These are phyloP conservation scores for Brassica balearica DNA, from an alignment of 441 rosid genomes.

Conservation along the genomic window DNA sequence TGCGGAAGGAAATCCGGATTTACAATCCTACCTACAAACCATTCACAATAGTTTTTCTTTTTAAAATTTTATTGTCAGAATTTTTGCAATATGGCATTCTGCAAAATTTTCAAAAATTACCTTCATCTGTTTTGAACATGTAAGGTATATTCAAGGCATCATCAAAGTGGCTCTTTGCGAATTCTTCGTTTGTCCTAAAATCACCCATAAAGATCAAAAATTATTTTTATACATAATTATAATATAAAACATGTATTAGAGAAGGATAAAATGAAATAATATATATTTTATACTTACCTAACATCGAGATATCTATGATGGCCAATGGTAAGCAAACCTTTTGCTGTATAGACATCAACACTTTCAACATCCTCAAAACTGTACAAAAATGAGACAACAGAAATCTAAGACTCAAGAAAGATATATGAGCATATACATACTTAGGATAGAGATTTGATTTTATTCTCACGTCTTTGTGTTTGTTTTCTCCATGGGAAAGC, in stretches of 20 bases:
- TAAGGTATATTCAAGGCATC: constrained; percentile 56
- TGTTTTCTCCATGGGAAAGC: constrained; percentile 38
- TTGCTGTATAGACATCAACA: constrained; percentile 51
- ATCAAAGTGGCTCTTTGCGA: constrained; percentile 48
- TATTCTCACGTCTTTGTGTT: constrained; percentile 38
- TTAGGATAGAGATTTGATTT: not conserved
- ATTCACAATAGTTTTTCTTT: not conserved
- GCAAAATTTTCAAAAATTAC: constrained; percentile 18
- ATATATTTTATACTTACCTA: constrained; percentile 40
- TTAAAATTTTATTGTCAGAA: not conserved
- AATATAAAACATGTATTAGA: not conserved
- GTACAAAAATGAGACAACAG: not conserved
- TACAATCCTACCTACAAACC: constrained; percentile 43
- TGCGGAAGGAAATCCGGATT: constrained; percentile 51
- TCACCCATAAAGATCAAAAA: not conserved
- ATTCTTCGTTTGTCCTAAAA: constrained; percentile 55
- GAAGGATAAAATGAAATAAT: not conserved
- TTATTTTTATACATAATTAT: not conserved
- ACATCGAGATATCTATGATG: constrained; percentile 54
- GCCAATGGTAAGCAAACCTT: constrained; percentile 46
- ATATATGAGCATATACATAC: constrained; percentile 6
- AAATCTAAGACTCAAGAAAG: not conserved
- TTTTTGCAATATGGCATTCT: not conserved
- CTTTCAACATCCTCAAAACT: constrained; percentile 47
- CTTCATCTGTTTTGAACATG: constrained; percentile 56